phyloP scores from a whole-genome alignment of 768 basidiomycete genomes.

The Phylloporus scabripes region DNA sequence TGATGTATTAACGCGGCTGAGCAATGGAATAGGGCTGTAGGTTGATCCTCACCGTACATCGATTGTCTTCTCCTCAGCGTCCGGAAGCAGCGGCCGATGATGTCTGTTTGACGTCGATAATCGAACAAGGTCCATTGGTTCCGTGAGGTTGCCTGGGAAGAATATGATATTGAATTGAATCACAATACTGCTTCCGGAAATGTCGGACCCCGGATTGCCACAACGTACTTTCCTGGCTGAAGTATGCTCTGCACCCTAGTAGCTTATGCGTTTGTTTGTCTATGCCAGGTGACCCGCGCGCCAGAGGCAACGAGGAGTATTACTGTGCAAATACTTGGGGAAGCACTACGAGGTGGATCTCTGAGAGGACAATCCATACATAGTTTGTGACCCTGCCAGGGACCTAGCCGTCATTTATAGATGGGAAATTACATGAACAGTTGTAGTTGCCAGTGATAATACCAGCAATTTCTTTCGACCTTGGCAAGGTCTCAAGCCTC shows the following conservation, averaged over 20 bases:
- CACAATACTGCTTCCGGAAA: no score
- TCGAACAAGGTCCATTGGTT: background rate
- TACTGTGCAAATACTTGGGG: background rate
- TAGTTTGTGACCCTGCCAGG: background rate
- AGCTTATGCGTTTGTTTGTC: no score
- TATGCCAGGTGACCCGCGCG: no score
- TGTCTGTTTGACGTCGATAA: background rate
- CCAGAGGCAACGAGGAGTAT: background rate
- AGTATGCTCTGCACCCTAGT: no score
- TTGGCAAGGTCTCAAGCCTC: no score
- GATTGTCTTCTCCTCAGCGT: background rate
- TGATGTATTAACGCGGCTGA: background rate
- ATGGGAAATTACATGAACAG: background rate
- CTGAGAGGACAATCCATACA: background rate
- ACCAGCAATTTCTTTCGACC: no score
- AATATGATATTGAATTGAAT: no score
- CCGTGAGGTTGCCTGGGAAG: background rate
- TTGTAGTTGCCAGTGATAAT: no score
- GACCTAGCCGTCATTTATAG: background rate
- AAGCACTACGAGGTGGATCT: background rate
- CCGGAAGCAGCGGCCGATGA: background rate
- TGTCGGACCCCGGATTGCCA: no score
- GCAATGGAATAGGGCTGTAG: slow-evolving; percentile 4
- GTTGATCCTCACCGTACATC: slow-evolving; percentile 2
- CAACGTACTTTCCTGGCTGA: background rate